Percentiles rank a stretch among this genome's conserved stretches.
Evolutionary conservation across 2,329 filamentous ascomycete species (phyloP).

Genomic region (Paraconiothyrium brasiliense): DNA sequence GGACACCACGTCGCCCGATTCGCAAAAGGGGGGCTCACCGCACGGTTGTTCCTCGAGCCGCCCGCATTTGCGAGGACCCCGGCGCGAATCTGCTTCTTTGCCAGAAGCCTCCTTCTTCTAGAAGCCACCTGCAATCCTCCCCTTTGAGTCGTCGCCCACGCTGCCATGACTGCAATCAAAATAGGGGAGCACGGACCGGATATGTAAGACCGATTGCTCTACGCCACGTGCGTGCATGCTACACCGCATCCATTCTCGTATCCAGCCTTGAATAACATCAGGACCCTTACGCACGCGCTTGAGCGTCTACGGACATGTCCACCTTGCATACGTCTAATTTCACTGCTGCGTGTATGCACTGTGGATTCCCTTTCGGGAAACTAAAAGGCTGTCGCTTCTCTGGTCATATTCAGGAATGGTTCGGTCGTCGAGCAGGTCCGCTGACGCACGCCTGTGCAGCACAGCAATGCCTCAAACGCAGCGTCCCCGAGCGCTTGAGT

Average conservation of each 20-base stretch:
- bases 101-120: slow-evolving; percentile 27
- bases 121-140: slow-evolving; percentile 34
- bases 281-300: background rate
- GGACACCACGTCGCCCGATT: background rate
- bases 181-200: slow-evolving; percentile 13
- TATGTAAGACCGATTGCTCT: background rate
- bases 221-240: slow-evolving; percentile 17
- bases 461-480: slow-evolving; percentile 5
- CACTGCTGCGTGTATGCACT: slow-evolving; percentile 53
- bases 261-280: background rate
- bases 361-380: slow-evolving; percentile 37
- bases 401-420: slow-evolving; percentile 10
- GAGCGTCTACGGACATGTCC: slow-evolving; percentile 1
- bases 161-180: slow-evolving; percentile 7
- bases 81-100: slow-evolving; percentile 13
- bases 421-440: slow-evolving; percentile 10
- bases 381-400: background rate
- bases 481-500: background rate
- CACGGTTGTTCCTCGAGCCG: background rate
- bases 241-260: slow-evolving; percentile 1
- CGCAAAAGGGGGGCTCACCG: slow-evolving; percentile 2
- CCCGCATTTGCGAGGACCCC: background rate
- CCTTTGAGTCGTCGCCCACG: background rate
- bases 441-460: slow-evolving; percentile 1
- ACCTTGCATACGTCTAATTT: slow-evolving; percentile 15